These are phyloP conservation scores for Rhodotorula diobovata DNA, from an alignment of 768 basidiomycete genomes.

Conservation along the genomic window DNA sequence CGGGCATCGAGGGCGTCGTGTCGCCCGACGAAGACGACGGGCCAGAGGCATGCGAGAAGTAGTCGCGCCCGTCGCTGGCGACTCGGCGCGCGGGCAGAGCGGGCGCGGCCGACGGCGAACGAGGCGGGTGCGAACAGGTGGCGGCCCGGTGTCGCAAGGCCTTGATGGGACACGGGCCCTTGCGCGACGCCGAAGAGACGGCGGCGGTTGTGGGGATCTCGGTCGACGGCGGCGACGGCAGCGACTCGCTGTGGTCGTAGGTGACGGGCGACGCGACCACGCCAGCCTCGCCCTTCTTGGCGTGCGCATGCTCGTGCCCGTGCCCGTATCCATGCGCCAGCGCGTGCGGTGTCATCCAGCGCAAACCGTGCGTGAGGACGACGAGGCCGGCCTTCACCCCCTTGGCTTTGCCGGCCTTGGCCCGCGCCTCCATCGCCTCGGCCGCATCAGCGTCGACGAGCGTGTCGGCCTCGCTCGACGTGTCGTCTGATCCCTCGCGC, in stretches of 20 bases:
- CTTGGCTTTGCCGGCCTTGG: neutral
- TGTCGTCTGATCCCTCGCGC: neutral
- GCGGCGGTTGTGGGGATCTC: neutral
- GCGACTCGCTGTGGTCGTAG: neutral
- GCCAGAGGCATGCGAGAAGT: neutral
- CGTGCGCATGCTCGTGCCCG: too few species aligned
- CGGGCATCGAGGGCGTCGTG: neutral
- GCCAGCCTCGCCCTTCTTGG: neutral
- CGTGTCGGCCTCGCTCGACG: conserved; percentile 3
- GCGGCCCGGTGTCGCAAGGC: neutral
- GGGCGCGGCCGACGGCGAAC: neutral
- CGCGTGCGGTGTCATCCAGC: neutral
- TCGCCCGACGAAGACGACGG: neutral
- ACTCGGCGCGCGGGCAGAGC: neutral
- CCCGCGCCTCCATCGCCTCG: neutral
- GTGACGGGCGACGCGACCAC: neutral
- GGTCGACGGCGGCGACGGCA: too few species aligned
- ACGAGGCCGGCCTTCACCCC: neutral
- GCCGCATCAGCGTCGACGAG: neutral
- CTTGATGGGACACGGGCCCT: neutral
- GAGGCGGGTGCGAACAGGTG: neutral
- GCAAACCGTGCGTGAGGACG: neutral
- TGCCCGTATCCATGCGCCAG: too few species aligned
- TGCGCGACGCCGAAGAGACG: neutral
- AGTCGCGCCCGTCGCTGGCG: neutral